Base-by-base conservation (phyloP, 805 yeast species). In the Zygosaccharomyces pseudorouxii region DNA sequence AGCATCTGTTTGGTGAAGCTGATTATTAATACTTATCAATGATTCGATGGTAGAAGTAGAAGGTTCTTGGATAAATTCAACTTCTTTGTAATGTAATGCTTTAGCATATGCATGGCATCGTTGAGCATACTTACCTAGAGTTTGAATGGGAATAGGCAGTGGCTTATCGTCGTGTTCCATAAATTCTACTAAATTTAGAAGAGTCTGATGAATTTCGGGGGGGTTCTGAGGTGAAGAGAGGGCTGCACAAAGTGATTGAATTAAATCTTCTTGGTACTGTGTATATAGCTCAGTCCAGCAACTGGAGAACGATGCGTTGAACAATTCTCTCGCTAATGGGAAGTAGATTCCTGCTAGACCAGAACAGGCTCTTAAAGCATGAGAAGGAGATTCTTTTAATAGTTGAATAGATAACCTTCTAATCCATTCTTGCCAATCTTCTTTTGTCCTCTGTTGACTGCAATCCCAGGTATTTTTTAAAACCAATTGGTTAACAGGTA, bases 341-440 rank as follows among this genome's bases (percentile, higher is more conserved):
- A 85, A 81, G 57, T 89, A 88, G 39, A 87, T 86, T 8, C 88
- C 82, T 0, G 97, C 97, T 45, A 93, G 71, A 7, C 85, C 83
- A 1, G 95, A 86, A 64, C 99, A 93, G 0, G 97, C 96, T 55
- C 97, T 76, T 36, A 93, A 74, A 1, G 97, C 95, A 58, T 87
- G 96, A 0, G 97, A 88, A 2, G 99, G 96, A 30, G 96, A 87
- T 63, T 90, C 96, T 57, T 86, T 88, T 54, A 93, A 71, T 29
- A 93, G 67, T 60, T 89, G 97, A 45, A 89, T 85, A 56, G 93
- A 82, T 42, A 93, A 72, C 50, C 93, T 75, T 50, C 95, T 79
- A 55, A 89, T 81, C 99, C 99, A 93, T 62, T 93, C 98, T 58
- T 86, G 92, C 99, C 99, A 93, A 56, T 93, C 99, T 58, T 90